Evolutionary conservation across 169 alveolate species (phyloP).

Genomic region (Plasmodium gonderi): DNA sequence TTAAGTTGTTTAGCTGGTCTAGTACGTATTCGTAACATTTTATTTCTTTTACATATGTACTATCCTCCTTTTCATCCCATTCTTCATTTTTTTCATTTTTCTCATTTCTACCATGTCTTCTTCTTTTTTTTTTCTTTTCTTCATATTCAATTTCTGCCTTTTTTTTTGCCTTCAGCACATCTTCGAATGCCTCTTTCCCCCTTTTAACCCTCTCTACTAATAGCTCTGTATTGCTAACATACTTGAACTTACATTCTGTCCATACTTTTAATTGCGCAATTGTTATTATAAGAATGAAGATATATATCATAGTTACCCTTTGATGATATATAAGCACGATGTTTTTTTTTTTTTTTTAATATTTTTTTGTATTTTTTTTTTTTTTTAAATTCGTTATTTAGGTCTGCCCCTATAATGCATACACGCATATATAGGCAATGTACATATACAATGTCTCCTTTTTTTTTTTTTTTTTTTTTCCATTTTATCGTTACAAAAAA

Average conservation of each 20-base stretch:
- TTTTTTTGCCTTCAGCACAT: slow-evolving; percentile 56
- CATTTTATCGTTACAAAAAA: neutral
- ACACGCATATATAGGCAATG: neutral
- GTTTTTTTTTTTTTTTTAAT: neutral
- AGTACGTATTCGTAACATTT: slow-evolving; percentile 84
- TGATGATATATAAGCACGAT: neutral
- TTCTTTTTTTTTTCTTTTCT: slow-evolving; percentile 9
- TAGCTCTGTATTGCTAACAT: slow-evolving; percentile 40
- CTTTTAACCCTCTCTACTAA: slow-evolving; percentile 55
- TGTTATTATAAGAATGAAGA: slow-evolving; percentile 3
- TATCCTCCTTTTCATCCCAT: slow-evolving; percentile 12
- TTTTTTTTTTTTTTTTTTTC: neutral
- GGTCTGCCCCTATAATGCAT: neutral
- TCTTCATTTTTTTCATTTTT: neutral
- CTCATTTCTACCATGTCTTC: neutral
- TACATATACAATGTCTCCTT: neutral
- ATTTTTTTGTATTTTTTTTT: neutral
- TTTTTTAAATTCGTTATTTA: neutral
- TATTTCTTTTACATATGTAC: slow-evolving; percentile 74
- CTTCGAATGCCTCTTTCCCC: slow-evolving; percentile 68
- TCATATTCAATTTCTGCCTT: slow-evolving; percentile 64
- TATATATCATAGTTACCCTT: slow-evolving; percentile 5
- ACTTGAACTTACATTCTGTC: slow-evolving; percentile 57
- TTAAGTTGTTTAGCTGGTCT: slow-evolving; percentile 79
- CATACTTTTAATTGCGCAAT: slow-evolving; percentile 19